Evolutionary conservation across 345 rosid genomes (phyloP), one percentile per base, ranked within the genome.

Genomic region (Populus pruinosa): DNA sequence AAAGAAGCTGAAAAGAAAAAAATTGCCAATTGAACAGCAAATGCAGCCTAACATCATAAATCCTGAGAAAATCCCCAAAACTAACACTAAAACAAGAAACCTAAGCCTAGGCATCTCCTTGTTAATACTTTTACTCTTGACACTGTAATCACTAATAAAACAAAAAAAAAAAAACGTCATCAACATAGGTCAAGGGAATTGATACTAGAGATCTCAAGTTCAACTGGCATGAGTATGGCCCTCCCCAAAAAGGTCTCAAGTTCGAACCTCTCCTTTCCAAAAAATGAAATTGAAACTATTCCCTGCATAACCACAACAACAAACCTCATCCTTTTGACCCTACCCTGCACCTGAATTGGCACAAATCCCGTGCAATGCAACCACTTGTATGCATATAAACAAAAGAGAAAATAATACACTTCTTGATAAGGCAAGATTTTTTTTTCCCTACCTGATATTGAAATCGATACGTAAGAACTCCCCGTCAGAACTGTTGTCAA

Each of bases 391-490:
- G 63, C 63, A 59, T 59, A n/a, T 59, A 5, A n/a, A 59, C 63
- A 10, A n/a, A 25, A 11, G 27, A 59, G 4, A 59, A 59, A 59
- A 59, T 59, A 59, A 59, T 23, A 59, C 63, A n/a, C 29, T n/a
- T 59, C 29, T 59, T n/a, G 14, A 59, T 47, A 47, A 14, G 18
- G 53, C 53, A 47, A 47, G 17, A 14, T 47, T 14, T 47, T 47
- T 7, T 41, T 41, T 41, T 10, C n/a, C n/a, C 73, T 78, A 94
- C 99, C 99, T 94, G 67, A 94, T 69, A 86, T 94, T 96, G 81
- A 96, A 96, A 87, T 96, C 97, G 65, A 96, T 85, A 59, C 94
- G 95, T 79, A 96, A 83, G 83, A 90, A 92, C 77, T 94, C 98
- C 69, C 97, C 97, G 77, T 94, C 98, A 72, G 97, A 73, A 83